phyloP scores from a whole-genome alignment of 2,329 filamentous ascomycete genomes.

The Zopfia rhizophila region DNA sequence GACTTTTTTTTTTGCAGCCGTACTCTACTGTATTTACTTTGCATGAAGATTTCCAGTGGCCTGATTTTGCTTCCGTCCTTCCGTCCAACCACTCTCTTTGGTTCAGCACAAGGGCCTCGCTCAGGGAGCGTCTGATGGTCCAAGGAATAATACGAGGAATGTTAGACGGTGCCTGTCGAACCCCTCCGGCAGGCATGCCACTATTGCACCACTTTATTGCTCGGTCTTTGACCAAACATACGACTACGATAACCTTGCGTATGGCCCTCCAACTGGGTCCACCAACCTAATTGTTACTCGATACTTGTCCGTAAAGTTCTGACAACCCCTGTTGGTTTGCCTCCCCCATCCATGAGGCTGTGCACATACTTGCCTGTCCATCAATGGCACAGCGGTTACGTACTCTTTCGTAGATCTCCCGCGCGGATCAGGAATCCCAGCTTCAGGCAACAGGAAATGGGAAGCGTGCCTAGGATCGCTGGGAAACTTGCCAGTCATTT shows the following conservation, averaged over 20 bases:
- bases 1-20: neutral
- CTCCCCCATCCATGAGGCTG: neutral
- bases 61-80: constrained; percentile 4
- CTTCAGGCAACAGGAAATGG: too few species aligned
- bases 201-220: constrained; percentile 33
- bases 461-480: too few species aligned
- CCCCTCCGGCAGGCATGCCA: neutral
- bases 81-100: constrained; percentile 4
- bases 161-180: neutral
- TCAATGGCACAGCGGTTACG: too few species aligned
- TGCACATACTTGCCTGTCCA: too few species aligned
- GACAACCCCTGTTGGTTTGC: constrained; percentile 19
- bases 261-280: constrained; percentile 13
- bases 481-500: too few species aligned
- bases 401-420: too few species aligned
- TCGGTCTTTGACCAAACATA: constrained; percentile 30
- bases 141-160: too few species aligned
- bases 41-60: too few species aligned
- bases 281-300: constrained; percentile 29
- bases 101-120: neutral
- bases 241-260: constrained; percentile 32
- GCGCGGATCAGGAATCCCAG: too few species aligned
- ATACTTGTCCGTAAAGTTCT: constrained; percentile 24
- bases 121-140: too few species aligned
- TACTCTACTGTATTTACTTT: constrained; percentile 5